Evolutionary conservation across 495 filamentous ascomycete genomes (phyloP).

Genomic region (Aspergillus campestris): DNA sequence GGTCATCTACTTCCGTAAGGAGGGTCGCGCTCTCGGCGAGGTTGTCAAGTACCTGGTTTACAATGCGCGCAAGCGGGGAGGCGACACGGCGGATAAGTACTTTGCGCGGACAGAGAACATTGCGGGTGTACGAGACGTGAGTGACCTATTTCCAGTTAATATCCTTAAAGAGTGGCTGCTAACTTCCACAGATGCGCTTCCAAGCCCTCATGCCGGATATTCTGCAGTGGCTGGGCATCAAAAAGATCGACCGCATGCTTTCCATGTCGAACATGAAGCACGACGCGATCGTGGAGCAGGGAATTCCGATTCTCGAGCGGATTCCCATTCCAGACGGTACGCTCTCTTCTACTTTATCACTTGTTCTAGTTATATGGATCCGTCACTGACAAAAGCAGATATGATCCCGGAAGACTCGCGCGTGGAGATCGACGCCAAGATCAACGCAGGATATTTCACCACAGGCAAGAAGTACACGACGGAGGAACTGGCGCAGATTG

Average conservation of each 20-base stretch:
- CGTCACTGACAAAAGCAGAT: constrained; percentile 21
- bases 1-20: constrained; percentile 93
- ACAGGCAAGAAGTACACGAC: constrained; percentile 77
- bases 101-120: constrained; percentile 88
- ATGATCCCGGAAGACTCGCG: constrained; percentile 84
- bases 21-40: constrained; percentile 80
- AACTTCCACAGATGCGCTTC: constrained; percentile 60
- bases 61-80: constrained; percentile 67
- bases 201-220: constrained; percentile 93
- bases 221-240: constrained; percentile 89
- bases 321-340: constrained; percentile 68
- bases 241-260: constrained; percentile 89
- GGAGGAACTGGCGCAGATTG: constrained; percentile 70
- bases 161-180: not conserved
- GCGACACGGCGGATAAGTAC: constrained; percentile 80
- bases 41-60: constrained; percentile 92
- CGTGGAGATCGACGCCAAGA: constrained; percentile 92
- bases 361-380: not conserved
- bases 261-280: constrained; percentile 98
- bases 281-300: constrained; percentile 87
- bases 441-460: constrained; percentile 81
- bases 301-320: constrained; percentile 80
- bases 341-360: not conserved
- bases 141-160: not conserved
- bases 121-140: constrained; percentile 66